These are phyloP conservation scores for Phytophthora tentaculata DNA, from an alignment of 352 stramenopile genomes.

Conservation along the genomic window DNA sequence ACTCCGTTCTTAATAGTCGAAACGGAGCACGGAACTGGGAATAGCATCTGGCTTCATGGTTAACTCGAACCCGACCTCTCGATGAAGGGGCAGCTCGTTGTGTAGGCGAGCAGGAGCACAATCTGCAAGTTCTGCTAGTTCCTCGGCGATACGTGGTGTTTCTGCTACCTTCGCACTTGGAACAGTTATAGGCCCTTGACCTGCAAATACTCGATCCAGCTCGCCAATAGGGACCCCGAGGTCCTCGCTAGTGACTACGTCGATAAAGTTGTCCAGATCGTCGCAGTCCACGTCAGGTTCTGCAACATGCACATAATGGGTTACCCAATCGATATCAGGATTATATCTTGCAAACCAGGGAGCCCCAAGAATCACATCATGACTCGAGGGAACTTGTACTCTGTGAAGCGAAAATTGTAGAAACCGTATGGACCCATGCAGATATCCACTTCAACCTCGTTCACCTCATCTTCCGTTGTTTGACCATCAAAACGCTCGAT, in stretches of 20 bases:
- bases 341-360: background rate
- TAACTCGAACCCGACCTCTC: background rate
- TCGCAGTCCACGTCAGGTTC: background rate
- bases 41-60: conserved; percentile 1
- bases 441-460: background rate
- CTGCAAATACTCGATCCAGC: too few relatives aligned
- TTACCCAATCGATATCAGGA: background rate
- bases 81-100: background rate
- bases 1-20: background rate
- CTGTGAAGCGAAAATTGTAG: background rate
- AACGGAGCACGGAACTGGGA: conserved; percentile 1
- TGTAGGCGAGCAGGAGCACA: background rate
- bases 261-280: background rate
- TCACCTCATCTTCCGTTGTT: too few relatives aligned
- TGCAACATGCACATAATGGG: background rate
- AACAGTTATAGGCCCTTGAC: too few relatives aligned
- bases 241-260: background rate
- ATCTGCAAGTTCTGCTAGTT: background rate
- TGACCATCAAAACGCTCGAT: too few relatives aligned
- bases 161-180: too few relatives aligned
- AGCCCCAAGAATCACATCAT: background rate
- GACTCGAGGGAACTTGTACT: background rate
- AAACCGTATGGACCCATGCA: background rate
- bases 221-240: too few relatives aligned
- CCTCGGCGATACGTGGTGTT: background rate